These are phyloP conservation scores for Pleomassaria siparia DNA, from an alignment of 2,329 filamentous ascomycete species.

Conservation along the genomic window DNA sequence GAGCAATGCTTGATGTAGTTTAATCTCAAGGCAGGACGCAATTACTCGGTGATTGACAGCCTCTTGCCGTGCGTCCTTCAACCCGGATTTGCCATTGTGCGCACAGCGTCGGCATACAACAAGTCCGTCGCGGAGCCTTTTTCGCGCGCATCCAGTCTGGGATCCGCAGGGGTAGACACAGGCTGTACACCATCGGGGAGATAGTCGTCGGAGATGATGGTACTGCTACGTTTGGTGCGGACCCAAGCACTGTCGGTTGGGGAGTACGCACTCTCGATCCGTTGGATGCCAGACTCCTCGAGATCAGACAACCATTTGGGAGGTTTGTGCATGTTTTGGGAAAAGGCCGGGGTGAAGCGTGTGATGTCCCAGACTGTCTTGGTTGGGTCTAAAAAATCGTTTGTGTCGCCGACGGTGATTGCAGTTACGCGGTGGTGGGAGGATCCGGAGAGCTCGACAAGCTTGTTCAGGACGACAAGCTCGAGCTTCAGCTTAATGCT, in stretches of 20 bases:
- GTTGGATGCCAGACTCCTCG: constrained; percentile 16
- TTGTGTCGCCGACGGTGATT: constrained; percentile 16
- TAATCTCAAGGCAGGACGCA: background rate
- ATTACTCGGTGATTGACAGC: background rate
- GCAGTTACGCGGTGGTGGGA: constrained; percentile 5
- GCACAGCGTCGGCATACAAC: constrained; percentile 18
- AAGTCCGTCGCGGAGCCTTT: constrained; percentile 22
- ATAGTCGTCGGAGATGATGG: constrained; percentile 12
- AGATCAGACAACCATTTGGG: constrained; percentile 22
- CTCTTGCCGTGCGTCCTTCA: background rate
- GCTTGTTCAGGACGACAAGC: constrained; percentile 52
- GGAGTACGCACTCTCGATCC: constrained; percentile 16
- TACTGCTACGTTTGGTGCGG: constrained; percentile 8
- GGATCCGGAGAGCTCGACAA: constrained; percentile 29
- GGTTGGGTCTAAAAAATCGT: constrained; percentile 22
- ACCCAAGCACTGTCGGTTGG: constrained; percentile 15
- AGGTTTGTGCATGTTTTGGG: constrained; percentile 15
- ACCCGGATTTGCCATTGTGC: constrained; percentile 12
- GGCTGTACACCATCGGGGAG: constrained; percentile 14
- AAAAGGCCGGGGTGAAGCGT: constrained; percentile 18
- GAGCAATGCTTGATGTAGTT: background rate
- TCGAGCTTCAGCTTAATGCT: constrained; percentile 53
- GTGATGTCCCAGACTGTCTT: constrained; percentile 22
- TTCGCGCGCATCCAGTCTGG: constrained; percentile 12
- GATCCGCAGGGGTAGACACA: constrained; percentile 10